Evolutionary conservation across 306 rosid genomes (phyloP).

Genomic region (Macrotyloma uniflorum): DNA sequence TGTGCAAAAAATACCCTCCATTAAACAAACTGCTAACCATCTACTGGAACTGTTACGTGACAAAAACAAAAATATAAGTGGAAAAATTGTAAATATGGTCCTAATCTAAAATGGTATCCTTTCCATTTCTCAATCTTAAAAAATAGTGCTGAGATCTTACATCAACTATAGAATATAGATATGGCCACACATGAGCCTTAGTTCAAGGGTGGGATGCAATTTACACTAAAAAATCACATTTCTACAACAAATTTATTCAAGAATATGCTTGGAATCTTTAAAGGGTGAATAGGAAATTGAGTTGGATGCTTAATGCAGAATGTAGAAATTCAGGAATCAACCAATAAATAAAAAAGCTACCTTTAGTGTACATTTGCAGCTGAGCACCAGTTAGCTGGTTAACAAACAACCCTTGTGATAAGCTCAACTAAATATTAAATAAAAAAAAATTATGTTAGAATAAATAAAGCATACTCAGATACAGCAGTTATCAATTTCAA

Average conservation of each 20-base stretch:
- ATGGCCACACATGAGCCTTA: neutral
- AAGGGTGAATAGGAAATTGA: conserved; percentile 27
- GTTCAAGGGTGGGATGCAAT: conserved; percentile 13
- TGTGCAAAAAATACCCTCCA: conserved; percentile 9
- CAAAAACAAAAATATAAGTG: neutral
- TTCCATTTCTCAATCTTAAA: conserved; percentile 21
- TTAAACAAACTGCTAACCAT: conserved; percentile 24
- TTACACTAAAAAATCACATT: neutral
- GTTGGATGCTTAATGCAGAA: conserved; percentile 18
- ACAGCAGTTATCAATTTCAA: conserved; percentile 7
- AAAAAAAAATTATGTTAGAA: conserved; percentile 36
- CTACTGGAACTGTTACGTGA: conserved; percentile 15
- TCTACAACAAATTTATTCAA: conserved; percentile 12
- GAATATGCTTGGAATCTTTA: conserved; percentile 16
- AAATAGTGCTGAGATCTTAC: neutral
- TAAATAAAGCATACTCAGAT: conserved; percentile 5
- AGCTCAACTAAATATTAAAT: conserved; percentile 62
- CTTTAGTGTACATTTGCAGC: conserved; percentile 55
- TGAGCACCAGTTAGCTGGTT: conserved; percentile 53
- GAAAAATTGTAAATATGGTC: neutral
- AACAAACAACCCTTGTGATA: conserved; percentile 49
- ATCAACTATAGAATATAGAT: too few relatives aligned
- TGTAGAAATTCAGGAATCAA: conserved; percentile 29
- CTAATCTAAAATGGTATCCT: neutral
- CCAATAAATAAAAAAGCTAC: conserved; percentile 51